Base-by-base conservation (phyloP, 352 stramenopile species). In the Elongisporangium anandrum region DNA sequence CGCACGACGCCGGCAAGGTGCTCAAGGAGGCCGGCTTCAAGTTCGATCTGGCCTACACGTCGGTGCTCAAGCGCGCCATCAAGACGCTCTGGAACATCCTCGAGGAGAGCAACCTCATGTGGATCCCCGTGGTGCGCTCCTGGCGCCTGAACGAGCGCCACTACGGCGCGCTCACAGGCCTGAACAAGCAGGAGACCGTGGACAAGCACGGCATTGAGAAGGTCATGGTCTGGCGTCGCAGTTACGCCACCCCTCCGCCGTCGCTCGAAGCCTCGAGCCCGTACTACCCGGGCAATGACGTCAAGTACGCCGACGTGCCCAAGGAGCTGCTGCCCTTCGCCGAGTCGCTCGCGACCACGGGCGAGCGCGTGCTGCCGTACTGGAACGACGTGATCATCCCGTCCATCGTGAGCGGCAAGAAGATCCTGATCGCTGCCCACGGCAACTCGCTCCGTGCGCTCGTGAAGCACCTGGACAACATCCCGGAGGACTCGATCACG, bases 121-220 rank as follows among this genome's bases (percentile, higher is more conserved):
- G 96, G 85, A 98, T 99, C 69, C 98, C 98, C 8, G 88, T 98
- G 17, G 75, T 79, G 13, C 91, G 91, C 57, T 91, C 81, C 17
- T 98, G 90, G 90, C 84, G 93, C 65, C 84, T 99, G 4, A 99
- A 99, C 68, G 98, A 99, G 78, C 85, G 97, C 63, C 96, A 99
- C 80, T 99, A 99, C 67, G 98, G 98, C 60, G 89, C 82, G n/a
- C 82, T 99, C 51, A 97, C 97, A 66, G 98, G 97, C 41, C 81
- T 99, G 19, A 96, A 99, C 84, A 99, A 99, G 84, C 89, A 99
- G 75, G 88, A 99, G 76, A 99, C 97, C 4, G 97, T 99, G 1
- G 94, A 98, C 63, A 98, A 99, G 81, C 94, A 99, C 81, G 97
- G 97, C 52, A 95, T 98, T 61, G 96, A 99, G 48, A 96, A 99